Percentiles rank a stretch among this genome's conserved stretches.
Conservation (phyloP, 441 rosid species). For the Viola pubescens region DNA sequence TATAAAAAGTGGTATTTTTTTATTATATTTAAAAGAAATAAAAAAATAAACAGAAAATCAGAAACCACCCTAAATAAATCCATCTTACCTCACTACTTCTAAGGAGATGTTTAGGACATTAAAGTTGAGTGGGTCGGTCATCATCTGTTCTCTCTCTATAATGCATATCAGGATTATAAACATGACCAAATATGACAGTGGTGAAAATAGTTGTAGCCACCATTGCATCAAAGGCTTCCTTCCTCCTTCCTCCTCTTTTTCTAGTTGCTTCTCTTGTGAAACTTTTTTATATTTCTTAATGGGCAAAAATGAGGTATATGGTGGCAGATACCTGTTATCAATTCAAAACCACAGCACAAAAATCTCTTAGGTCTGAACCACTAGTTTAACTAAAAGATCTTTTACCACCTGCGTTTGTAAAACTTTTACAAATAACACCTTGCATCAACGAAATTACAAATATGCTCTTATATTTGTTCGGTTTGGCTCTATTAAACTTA, state of each 20-base stretch:
- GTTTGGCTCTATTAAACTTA: too few species aligned
- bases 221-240: slow-evolving; percentile 1
- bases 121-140: slow-evolving; percentile 60
- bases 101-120: slow-evolving; percentile 35
- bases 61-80: too few species aligned
- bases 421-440: too few species aligned
- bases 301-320: slow-evolving; percentile 14
- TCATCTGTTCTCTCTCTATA: slow-evolving; percentile 37
- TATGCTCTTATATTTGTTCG: too few species aligned
- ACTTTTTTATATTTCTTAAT: not conserved
- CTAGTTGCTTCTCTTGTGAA: not conserved
- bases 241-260: not conserved
- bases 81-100: slow-evolving; percentile 50
- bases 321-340: slow-evolving; percentile 22
- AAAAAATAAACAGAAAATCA: not conserved
- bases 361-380: too few species aligned
- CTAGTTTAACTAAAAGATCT: too few species aligned
- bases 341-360: too few species aligned
- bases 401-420: too few species aligned
- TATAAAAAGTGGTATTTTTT: not conserved
- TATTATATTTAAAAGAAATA: not conserved
- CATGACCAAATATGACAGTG: slow-evolving; percentile 36
- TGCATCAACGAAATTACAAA: too few species aligned
- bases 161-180: slow-evolving; percentile 43
- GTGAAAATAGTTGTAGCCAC: slow-evolving; percentile 5